These are phyloP conservation scores for Phytophthora megakarya DNA, from an alignment of 352 stramenopile species.

Conservation along the genomic window DNA sequence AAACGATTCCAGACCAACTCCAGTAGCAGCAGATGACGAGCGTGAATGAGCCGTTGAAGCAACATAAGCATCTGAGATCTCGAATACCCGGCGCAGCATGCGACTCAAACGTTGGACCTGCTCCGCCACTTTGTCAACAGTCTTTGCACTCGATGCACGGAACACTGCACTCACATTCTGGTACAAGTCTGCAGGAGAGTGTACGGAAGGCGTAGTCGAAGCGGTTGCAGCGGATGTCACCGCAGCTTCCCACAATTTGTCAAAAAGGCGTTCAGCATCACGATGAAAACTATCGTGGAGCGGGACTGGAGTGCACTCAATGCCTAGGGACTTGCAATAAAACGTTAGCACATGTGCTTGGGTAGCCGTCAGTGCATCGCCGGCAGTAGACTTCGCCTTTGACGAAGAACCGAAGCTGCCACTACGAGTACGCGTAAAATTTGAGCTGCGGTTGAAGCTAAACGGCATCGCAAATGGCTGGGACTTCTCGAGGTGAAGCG, in stretches of 20 bases:
- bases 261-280: slow-evolving; percentile 82
- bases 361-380: slow-evolving; percentile 54
- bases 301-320: slow-evolving; percentile 70
- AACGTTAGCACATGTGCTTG: slow-evolving; percentile 80
- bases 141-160: slow-evolving; percentile 30
- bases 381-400: slow-evolving; percentile 32
- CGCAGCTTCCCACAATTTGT: slow-evolving; percentile 69
- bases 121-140: slow-evolving; percentile 43
- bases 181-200: slow-evolving; percentile 41
- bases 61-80: slow-evolving; percentile 89
- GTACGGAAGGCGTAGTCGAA: slow-evolving; percentile 27
- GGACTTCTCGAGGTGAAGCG: slow-evolving; percentile 67
- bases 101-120: slow-evolving; percentile 73
- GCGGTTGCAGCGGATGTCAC: slow-evolving; percentile 25
- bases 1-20: slow-evolving; percentile 51
- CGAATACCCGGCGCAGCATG: slow-evolving; percentile 74
- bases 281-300: slow-evolving; percentile 79
- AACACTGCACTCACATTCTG: slow-evolving; percentile 46
- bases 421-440: slow-evolving; percentile 31
- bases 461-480: slow-evolving; percentile 70
- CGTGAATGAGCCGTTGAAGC: slow-evolving; percentile 71
- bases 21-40: slow-evolving; percentile 35
- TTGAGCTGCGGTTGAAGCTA: slow-evolving; percentile 33
- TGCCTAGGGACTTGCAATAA: slow-evolving; percentile 79
- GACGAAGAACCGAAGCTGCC: slow-evolving; percentile 35